Conservation (phyloP, 768 basidiomycete genomes). For the Boletales sp. region DNA sequence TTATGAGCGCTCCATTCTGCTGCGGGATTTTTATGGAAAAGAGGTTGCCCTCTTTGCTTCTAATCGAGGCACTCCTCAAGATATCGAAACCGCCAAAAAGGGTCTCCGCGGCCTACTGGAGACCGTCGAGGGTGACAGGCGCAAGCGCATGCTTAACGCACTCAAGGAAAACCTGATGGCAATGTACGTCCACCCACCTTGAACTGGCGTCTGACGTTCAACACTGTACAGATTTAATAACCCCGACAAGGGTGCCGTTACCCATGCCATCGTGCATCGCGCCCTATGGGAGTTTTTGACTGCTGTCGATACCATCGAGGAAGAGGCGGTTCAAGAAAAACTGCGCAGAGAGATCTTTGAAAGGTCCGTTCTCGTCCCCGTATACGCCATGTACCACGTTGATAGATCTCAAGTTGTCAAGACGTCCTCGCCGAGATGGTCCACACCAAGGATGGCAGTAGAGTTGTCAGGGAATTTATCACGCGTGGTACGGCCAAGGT, state of each 20-base stretch:
- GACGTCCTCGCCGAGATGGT: constrained; percentile 90
- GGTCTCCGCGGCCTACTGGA: constrained; percentile 69
- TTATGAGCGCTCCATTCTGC: constrained; percentile 74
- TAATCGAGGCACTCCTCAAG: constrained; percentile 52
- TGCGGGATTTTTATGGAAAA: constrained; percentile 89
- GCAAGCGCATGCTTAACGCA: constrained; percentile 61
- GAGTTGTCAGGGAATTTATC: constrained; percentile 81
- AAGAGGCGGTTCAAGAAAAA: constrained; percentile 69
- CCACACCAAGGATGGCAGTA: constrained; percentile 89
- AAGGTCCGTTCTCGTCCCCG: constrained; percentile 39
- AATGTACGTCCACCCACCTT: constrained; percentile 50
- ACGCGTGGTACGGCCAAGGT: constrained; percentile 83
- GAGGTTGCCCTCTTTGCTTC: constrained; percentile 72
- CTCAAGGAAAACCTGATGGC: constrained; percentile 71
- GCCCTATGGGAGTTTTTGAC: constrained; percentile 82
- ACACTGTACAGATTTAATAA: constrained; percentile 73
- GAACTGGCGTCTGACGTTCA: background rate
- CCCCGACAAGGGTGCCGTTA: constrained; percentile 83
- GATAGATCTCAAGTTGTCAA: constrained; percentile 52
- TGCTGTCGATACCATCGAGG: constrained; percentile 53
- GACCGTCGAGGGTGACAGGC: constrained; percentile 57
- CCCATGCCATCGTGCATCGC: constrained; percentile 85
- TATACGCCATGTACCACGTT: background rate
- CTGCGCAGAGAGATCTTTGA: constrained; percentile 79
- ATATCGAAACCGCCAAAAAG: constrained; percentile 61